Evolutionary conservation across 495 filamentous ascomycete species (phyloP).

Genomic region (Tuber microsphaerosporum): DNA sequence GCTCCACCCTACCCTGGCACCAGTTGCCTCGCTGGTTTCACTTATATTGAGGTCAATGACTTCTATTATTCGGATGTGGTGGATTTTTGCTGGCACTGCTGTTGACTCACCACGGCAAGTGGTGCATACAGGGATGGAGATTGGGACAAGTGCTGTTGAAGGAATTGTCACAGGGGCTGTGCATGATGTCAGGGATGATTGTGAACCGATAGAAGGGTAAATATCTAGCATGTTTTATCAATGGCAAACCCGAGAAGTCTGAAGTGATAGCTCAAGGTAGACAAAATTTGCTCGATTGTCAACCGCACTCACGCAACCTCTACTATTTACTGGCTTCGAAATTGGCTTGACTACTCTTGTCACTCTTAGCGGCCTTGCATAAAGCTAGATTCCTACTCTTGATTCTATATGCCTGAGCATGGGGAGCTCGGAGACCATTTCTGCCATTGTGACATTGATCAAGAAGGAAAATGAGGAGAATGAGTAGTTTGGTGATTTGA

Average conservation of each 20-base stretch:
- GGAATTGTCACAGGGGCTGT: slow-evolving; percentile 60
- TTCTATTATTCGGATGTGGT: slow-evolving; percentile 60
- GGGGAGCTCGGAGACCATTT: slow-evolving; percentile 69
- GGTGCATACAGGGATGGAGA: slow-evolving; percentile 61
- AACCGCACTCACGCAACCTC: slow-evolving; percentile 38
- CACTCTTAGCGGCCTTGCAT: slow-evolving; percentile 56
- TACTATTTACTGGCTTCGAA: slow-evolving; percentile 58
- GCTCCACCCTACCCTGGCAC: slow-evolving; percentile 56
- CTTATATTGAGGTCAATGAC: slow-evolving; percentile 62
- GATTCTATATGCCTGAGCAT: slow-evolving; percentile 71
- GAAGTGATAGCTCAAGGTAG: slow-evolving; percentile 15
- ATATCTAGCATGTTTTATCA: neutral
- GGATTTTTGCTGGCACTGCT: slow-evolving; percentile 58
- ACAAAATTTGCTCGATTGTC: slow-evolving; percentile 36
- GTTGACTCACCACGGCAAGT: slow-evolving; percentile 60
- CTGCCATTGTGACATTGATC: slow-evolving; percentile 67
- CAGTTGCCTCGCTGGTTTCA: slow-evolving; percentile 63
- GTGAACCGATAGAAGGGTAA: slow-evolving; percentile 38
- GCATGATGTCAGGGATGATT: slow-evolving; percentile 51
- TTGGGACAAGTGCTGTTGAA: slow-evolving; percentile 60
- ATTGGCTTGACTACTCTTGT: slow-evolving; percentile 58
- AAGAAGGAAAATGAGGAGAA: slow-evolving; percentile 63
- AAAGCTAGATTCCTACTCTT: slow-evolving; percentile 58
- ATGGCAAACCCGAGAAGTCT: neutral
- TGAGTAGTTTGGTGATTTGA: slow-evolving; percentile 59